Evolutionary conservation across 148 eudicot species (phyloP).

Genomic region (Persicaria tinctoria): DNA sequence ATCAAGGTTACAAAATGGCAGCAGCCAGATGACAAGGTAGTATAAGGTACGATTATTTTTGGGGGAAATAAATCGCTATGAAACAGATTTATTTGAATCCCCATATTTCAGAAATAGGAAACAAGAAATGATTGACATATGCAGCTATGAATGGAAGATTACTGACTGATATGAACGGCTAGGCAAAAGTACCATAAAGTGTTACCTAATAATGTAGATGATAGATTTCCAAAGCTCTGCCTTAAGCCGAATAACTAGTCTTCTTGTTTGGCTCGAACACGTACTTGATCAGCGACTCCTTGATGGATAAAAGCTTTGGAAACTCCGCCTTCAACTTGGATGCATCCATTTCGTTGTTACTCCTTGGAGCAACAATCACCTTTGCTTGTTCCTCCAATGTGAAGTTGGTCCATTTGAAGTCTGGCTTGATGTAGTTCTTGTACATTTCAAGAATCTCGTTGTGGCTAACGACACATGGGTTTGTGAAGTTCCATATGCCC

Average conservation of each 20-base stretch:
- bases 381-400: slow-evolving; percentile 55
- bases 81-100: slow-evolving; percentile 3
- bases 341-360: slow-evolving; percentile 54
- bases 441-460: slow-evolving; percentile 55
- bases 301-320: slow-evolving; percentile 42
- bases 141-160: slow-evolving; percentile 4
- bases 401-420: slow-evolving; percentile 41
- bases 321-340: slow-evolving; percentile 47
- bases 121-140: neutral
- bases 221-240: neutral
- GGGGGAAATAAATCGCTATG: neutral
- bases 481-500: slow-evolving; percentile 56
- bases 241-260: slow-evolving; percentile 18
- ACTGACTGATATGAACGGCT: slow-evolving; percentile 8
- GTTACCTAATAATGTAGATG: neutral
- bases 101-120: slow-evolving; percentile 4
- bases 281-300: slow-evolving; percentile 52
- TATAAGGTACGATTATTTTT: neutral
- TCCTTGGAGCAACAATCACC: slow-evolving; percentile 50
- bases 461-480: slow-evolving; percentile 53
- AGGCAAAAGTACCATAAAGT: neutral
- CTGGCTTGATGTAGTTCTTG: slow-evolving; percentile 39
- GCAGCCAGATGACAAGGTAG: neutral
- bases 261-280: slow-evolving; percentile 50
- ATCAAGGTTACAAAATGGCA: slow-evolving; percentile 5